Evolutionary conservation across 2,329 filamentous ascomycete species (phyloP).

Genomic region (Penicillium nordicum): DNA sequence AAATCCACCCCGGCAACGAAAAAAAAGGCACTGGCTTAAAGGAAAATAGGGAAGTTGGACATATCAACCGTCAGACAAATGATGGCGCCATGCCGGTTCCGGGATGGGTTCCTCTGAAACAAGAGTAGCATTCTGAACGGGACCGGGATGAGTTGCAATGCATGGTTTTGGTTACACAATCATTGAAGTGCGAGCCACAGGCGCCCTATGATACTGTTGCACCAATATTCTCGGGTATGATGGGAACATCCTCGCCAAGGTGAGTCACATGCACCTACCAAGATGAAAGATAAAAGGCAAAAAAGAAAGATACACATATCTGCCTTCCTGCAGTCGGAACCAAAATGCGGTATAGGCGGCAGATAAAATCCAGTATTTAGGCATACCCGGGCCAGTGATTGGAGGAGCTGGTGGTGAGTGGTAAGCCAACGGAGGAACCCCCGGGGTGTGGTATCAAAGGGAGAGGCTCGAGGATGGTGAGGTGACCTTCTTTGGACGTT

Average conservation of each 20-base stretch:
- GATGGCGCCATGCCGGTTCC: neutral
- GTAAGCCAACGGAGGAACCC: constrained; percentile 1
- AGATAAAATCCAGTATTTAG: neutral
- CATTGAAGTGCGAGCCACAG: constrained; percentile 10
- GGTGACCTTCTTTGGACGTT: constrained; percentile 12
- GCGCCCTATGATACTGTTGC: constrained; percentile 8
- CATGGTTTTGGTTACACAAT: constrained; percentile 12
- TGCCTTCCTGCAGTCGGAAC: constrained; percentile 5
- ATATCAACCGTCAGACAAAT: neutral
- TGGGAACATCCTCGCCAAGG: neutral
- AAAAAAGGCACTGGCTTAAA: neutral
- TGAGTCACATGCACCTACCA: constrained; percentile 4
- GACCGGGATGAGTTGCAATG: constrained; percentile 5
- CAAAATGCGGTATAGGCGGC: neutral
- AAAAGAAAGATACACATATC: neutral
- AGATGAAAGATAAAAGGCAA: neutral
- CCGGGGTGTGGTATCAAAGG: constrained; percentile 15
- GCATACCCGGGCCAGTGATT: neutral
- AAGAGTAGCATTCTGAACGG: constrained; percentile 12
- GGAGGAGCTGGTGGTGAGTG: neutral
- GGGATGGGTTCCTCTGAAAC: constrained; percentile 5
- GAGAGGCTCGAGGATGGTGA: constrained; percentile 17
- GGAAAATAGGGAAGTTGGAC: neutral
- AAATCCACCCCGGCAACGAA: neutral
- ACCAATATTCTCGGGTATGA: constrained; percentile 8